Evolutionary conservation across 2,329 filamentous ascomycete genomes (phyloP), one percentile per base, ranked within the genome.

Genomic region (Xenosphaeropsis pyriputrescens): DNA sequence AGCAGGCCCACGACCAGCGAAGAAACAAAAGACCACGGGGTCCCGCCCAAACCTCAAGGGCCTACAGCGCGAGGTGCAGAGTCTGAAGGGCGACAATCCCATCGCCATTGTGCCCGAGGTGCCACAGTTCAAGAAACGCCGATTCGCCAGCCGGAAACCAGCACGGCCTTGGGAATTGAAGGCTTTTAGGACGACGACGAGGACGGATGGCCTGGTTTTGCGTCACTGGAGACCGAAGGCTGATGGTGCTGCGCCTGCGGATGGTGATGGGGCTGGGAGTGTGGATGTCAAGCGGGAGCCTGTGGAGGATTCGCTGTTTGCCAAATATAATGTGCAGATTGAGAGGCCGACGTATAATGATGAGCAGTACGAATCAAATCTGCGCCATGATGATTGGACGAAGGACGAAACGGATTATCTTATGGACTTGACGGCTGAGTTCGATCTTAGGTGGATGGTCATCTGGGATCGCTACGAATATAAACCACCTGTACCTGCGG

Each of bases 401-500:
- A 85, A 81, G 51, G 80, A 91, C 50, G 91, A 98, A 60, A 98
- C 91, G 7, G 86, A 95, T 54, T 95, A 95, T 53, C 61, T 98
- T 44, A 71, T 96, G 54, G 64, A 73, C 3, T 56, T 89, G 29
- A 83, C 75, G 12, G 70, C 70, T 40, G 80, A 88, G 34, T 94
- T 78, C 53, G 85, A 93, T 52, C 68, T 94, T 42, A 79, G 91
- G 47, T 98, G 91, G 86, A 72, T 89, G 3, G 58, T 96, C 13
- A 84, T 98, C 42, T 85, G 80, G 67, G 91, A 98, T 57, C 82
- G 89, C 41, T 98, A 95, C 61, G 84, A 93, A 38, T 93, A 74
- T 55, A 60, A 56, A 4, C 65, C 70, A 2, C 60, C 62, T 19
- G 54, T 60, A 2, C 57, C 60, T 14, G 46, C 65, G 35, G 61